These are phyloP conservation scores for Xylariales sp. DNA, from an alignment of 2,329 filamentous ascomycete genomes.

Conservation along the genomic window DNA sequence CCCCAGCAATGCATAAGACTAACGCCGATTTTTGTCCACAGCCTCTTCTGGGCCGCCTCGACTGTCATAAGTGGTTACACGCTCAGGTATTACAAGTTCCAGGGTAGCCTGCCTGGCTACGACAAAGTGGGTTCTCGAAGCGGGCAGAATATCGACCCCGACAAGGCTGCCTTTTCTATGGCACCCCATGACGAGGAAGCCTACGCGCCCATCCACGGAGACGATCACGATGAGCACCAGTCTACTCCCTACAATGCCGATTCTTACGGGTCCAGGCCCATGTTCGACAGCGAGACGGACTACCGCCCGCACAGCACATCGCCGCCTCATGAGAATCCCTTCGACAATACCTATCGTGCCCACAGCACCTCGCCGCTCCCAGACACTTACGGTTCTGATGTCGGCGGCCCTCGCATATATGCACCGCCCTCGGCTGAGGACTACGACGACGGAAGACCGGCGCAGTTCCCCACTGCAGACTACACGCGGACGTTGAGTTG, in stretches of 20 bases:
- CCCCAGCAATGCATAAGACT: conserved; percentile 8
- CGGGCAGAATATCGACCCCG: conserved; percentile 56
- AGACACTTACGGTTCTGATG: conserved; percentile 18
- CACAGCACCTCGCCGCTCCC: conserved; percentile 25
- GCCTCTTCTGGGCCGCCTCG: conserved; percentile 50
- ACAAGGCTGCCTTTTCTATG: conserved; percentile 66
- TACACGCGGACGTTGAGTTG: conserved; percentile 49
- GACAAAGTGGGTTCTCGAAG: conserved; percentile 37
- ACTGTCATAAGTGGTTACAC: conserved; percentile 57
- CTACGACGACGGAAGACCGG: conserved; percentile 42
- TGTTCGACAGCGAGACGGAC: conserved; percentile 48
- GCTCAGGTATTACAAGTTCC: conserved; percentile 56
- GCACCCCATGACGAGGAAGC: conserved; percentile 63
- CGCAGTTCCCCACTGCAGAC: conserved; percentile 52
- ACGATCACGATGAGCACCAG: conserved; percentile 41
- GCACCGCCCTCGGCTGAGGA: conserved; percentile 35
- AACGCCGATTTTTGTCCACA: conserved; percentile 27
- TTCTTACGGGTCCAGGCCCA: conserved; percentile 25
- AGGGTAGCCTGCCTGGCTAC: conserved; percentile 59
- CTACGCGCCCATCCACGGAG: conserved; percentile 57
- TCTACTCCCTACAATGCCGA: conserved; percentile 24
- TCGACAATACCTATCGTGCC: conserved; percentile 41
- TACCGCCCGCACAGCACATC: conserved; percentile 35
- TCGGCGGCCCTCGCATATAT: conserved; percentile 26
- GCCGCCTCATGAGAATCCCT: conserved; percentile 24